Evolutionary conservation across 192 early-diverging fungal species (phyloP), one percentile per base, ranked within the genome.

Genomic region (Backusella sp.): DNA sequence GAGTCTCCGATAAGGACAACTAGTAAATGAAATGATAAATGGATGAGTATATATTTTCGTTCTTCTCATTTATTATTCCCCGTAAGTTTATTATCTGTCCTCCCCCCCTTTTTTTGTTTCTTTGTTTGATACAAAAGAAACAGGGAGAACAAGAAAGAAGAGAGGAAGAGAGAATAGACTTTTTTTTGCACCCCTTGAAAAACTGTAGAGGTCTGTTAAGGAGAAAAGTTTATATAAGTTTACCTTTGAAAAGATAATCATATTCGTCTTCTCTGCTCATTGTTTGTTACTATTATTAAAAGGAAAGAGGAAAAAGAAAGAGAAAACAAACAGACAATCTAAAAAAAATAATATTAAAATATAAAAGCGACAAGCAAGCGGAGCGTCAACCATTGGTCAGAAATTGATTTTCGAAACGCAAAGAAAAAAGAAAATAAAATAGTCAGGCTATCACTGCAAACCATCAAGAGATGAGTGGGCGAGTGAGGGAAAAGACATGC

Each of bases 1-100:
- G 96, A 97, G 79, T 98, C 97, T 65, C 94, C 94, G 86, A 96
- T 95, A 73, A 95, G 88, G 67, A 95, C 94, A 84, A 94, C 94
- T 92, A 70, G 2, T 21, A 56, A 44, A 44, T 6, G 21, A 70
- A 39, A 70, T 26, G 19, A 52, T 52, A n/a, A 23, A 11, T 26
- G n/a, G 6, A 70, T 44, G 46, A 39, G 19, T 19, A 23, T 17
- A 21, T 23, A 26, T 23, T 21, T 70, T 70, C 9, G 15, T 36
- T 68, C 35, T 15, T 5, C n/a, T 23, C 23, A 26, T 56, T 56
- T 56, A 56, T 56, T n/a, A 21, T 56, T 56, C 53, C 49, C 53
- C 19, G 53, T 23, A 56, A 44, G 42, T 44, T 44, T 44, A 44
- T 44, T 44, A 44, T 44, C 17, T 26, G 3, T 32, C 32, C 11